These are phyloP conservation scores for Aspergillus nidulans DNA, from an alignment of 495 filamentous ascomycete species.

Conservation along the genomic window DNA sequence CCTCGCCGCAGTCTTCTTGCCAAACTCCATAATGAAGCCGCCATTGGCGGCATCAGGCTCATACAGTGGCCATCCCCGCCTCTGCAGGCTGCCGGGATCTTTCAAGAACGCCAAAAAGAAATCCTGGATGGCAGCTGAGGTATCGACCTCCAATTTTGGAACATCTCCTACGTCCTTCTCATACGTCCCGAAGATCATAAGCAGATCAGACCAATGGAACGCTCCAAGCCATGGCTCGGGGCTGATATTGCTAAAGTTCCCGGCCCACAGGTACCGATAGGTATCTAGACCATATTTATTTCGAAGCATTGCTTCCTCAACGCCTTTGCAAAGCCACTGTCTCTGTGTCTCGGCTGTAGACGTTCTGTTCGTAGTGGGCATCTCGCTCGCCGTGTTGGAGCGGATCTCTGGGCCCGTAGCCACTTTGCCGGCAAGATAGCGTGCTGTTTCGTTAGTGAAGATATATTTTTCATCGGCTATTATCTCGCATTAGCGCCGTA, in stretches of 20 bases:
- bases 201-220: constrained; percentile 42
- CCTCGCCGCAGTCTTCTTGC: neutral
- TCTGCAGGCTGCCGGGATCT: neutral
- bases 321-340: constrained; percentile 7
- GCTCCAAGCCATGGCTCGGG: constrained; percentile 41
- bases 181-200: constrained; percentile 42
- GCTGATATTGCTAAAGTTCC: constrained; percentile 45
- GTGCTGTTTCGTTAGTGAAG: neutral
- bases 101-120: constrained; percentile 22
- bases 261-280: constrained; percentile 18
- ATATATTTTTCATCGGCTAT: neutral
- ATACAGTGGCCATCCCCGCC: neutral
- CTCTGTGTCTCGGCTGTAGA: constrained; percentile 2
- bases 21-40: neutral
- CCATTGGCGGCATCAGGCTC: neutral
- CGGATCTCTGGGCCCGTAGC: constrained; percentile 32
- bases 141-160: constrained; percentile 27
- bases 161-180: constrained; percentile 22
- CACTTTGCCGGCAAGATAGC: constrained; percentile 14
- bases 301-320: constrained; percentile 27
- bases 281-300: constrained; percentile 13
- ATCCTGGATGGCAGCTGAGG: constrained; percentile 39
- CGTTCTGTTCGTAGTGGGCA: neutral
- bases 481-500: no score
- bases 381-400: constrained; percentile 26